Conservation (phyloP, 2,329 filamentous ascomycete genomes). For the Plectosphaerella cucumerina region DNA sequence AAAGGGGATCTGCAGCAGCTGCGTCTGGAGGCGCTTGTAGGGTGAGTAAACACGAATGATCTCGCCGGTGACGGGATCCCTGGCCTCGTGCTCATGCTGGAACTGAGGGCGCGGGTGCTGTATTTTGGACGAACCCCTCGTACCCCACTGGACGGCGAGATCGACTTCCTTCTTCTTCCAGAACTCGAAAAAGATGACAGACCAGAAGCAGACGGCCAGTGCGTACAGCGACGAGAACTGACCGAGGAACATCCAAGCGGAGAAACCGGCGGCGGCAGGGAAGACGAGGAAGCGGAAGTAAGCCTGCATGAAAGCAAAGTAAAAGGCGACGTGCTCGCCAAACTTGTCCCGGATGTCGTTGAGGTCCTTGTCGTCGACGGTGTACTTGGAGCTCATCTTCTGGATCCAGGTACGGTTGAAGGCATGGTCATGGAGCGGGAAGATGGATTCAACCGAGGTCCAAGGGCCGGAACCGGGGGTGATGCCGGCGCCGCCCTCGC, state of each 20-base stretch:
- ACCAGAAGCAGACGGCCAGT: conserved; percentile 77
- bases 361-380: conserved; percentile 62
- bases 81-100: conserved; percentile 68
- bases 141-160: conserved; percentile 82
- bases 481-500: conserved; percentile 76
- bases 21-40: conserved; percentile 68
- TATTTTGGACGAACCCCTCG: conserved; percentile 77
- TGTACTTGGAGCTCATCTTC: conserved; percentile 68
- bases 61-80: conserved; percentile 81
- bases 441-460: conserved; percentile 69
- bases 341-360: conserved; percentile 72
- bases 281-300: conserved; percentile 87
- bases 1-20: conserved; percentile 82
- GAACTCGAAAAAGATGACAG: conserved; percentile 85
- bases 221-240: conserved; percentile 81
- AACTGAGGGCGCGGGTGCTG: conserved; percentile 77
- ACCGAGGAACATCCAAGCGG: conserved; percentile 77
- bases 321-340: conserved; percentile 84
- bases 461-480: conserved; percentile 65
- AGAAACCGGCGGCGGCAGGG: conserved; percentile 72
- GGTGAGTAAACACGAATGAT: conserved; percentile 71
- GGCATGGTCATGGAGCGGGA: conserved; percentile 71
- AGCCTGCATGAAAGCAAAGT: conserved; percentile 89
- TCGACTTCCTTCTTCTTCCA: conserved; percentile 94
- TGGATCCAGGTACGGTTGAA: conserved; percentile 76